Conservation (phyloP, 257 asterid genomes). For the Catharanthus roseus region DNA sequence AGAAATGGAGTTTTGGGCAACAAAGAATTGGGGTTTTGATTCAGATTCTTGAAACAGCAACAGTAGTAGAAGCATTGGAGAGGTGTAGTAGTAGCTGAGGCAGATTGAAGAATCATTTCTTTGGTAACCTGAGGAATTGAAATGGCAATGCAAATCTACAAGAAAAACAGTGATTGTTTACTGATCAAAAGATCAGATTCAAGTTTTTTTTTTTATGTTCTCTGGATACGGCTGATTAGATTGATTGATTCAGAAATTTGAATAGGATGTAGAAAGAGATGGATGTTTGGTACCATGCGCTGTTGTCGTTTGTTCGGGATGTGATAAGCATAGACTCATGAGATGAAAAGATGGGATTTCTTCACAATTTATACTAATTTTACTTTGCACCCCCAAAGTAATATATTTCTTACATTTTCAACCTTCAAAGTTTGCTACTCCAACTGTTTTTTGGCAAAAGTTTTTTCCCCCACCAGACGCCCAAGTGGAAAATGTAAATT, state of each 20-base stretch:
- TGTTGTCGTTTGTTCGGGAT: neutral
- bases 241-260: conserved; percentile 1
- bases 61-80: conserved; percentile 4
- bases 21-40: conserved; percentile 25
- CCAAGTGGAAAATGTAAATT: too few relatives aligned
- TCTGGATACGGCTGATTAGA: neutral
- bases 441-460: too few relatives aligned
- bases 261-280: neutral
- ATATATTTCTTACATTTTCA: neutral
- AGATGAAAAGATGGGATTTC: neutral
- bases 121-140: neutral
- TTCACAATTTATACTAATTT: neutral
- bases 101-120: conserved; percentile 57
- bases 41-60: conserved; percentile 32
- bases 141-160: neutral
- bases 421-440: too few relatives aligned
- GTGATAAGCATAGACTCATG: conserved; percentile 1
- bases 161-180: neutral
- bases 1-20: conserved; percentile 42
- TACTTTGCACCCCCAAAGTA: neutral
- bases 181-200: neutral
- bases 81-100: conserved; percentile 10
- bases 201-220: neutral
- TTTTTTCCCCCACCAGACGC: too few relatives aligned
- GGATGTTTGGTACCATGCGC: neutral